Base-by-base conservation (phyloP, 2,329 filamentous ascomycete genomes). In the Leptosphaerulina australis region DNA sequence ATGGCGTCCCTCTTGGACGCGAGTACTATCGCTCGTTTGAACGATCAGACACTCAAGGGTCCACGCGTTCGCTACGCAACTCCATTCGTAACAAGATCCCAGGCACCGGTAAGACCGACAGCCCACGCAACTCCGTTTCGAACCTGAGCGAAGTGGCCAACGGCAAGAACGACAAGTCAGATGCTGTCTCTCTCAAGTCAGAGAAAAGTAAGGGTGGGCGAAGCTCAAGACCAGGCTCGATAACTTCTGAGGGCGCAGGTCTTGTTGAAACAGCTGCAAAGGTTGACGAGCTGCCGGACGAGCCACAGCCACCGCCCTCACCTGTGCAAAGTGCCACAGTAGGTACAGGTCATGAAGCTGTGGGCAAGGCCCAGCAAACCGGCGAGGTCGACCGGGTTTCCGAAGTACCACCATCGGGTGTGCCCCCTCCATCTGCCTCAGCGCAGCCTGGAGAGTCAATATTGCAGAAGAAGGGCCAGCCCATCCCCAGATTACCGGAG, bases 341-440 rank as follows among this genome's bases (percentile, higher is more conserved):
- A 56, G 87, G 85, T 63, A 78, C 83, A 44, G 89, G 88, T 4
- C 86, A 90, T 60, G 87, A 90, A 66, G 87, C 92, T 71, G 85
- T 96, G 33, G 83, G 83, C 67, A 88, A 88, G 36, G 92, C 91
- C 33, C 89, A 95, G 73, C 85, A 88, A 44, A 88, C 85, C 39
- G 92, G 93, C 47, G 94, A 99, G 73, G 91, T 99, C 31, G 94
- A 96, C 66, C 86, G 92, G 62, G 91, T 99, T 15, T 97, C 93
- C 11, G 94, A 97, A 68, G 87, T 88, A 52, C 93, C 92, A 21
- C 91, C 91, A 2, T 85, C 85, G 9, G 88, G 87, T 25, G 68
- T 80, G 63, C 64, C 82, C 21, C 75, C 73, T 30, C 82, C 57
- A 77, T 84, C 74, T 34, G 77, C 76, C 44, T 70, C 78, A 80